A percentile compares a stretch with the other conserved stretches of the same genome.
These are phyloP conservation scores for Penicillium fuscoglaucum DNA, from an alignment of 2,329 filamentous ascomycete genomes.

Conservation along the genomic window DNA sequence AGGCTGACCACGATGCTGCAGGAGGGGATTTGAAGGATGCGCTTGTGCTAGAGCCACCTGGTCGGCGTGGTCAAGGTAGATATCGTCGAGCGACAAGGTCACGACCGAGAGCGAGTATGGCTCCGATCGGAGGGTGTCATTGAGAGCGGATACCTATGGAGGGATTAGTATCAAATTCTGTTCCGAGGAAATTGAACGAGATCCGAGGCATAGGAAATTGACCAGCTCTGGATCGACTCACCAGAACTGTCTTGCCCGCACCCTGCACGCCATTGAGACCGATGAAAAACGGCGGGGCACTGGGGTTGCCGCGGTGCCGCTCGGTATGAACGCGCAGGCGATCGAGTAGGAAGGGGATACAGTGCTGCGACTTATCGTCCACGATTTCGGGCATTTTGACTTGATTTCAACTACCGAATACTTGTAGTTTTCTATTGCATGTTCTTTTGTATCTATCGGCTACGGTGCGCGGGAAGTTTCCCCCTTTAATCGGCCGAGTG, in stretches of 20 bases:
- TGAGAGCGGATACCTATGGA: constrained; percentile 60
- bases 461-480: constrained; percentile 15
- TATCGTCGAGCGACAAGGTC: constrained; percentile 82
- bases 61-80: constrained; percentile 74
- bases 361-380: constrained; percentile 77
- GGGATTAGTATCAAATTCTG: constrained; percentile 1
- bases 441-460: constrained; percentile 13
- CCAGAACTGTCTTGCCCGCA: constrained; percentile 87
- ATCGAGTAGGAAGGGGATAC: constrained; percentile 72
- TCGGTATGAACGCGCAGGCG: constrained; percentile 56
- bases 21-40: constrained; percentile 70
- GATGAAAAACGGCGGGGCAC: constrained; percentile 70
- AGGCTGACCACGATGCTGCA: constrained; percentile 81
- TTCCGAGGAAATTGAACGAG: constrained; percentile 9
- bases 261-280: constrained; percentile 91
- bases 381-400: constrained; percentile 55
- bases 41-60: constrained; percentile 65
- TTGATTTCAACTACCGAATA: background rate
- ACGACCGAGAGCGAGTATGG: constrained; percentile 64
- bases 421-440: background rate
- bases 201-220: constrained; percentile 3
- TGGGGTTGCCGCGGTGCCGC: constrained; percentile 36
- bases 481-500: constrained; percentile 18
- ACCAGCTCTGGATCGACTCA: constrained; percentile 34
- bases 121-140: constrained; percentile 58